Evolutionary conservation across 257 asterid species (phyloP), one percentile per base, ranked within the genome.

Genomic region (Cynanchum wilfordii): DNA sequence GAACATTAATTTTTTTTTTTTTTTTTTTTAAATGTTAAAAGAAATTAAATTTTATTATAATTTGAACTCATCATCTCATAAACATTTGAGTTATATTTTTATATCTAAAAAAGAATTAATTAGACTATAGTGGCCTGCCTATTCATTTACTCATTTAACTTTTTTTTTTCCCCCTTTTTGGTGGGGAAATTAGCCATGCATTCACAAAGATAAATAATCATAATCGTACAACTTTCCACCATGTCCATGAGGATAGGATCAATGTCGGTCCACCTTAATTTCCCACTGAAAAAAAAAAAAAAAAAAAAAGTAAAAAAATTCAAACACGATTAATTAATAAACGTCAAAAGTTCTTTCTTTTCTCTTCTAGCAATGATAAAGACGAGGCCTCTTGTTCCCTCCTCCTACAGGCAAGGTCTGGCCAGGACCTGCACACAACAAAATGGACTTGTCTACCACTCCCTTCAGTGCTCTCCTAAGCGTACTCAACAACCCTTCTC

Each of bases 311-410:
- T 4, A 8, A 0, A 54, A 58, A 42, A 66, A 54, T 47, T 27
- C 68, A 67, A 68, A 57, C 17, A 47, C 2, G 8, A 57, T 55
- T 64, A 66, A 30, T 15, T 57, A 60, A 65, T 44, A 16, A 68
- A n/a, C 29, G 55, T 70, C 54, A 71, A 30, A 65, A 19, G 51
- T 68, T 77, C 66, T 42, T 42, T 40, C 10, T 40, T 73, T 77
- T 72, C 7, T 40, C 6, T 6, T 73, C 74, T 72, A 74, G 38
- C 60, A 49, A 13, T 83, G 95, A 86, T 84, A 87, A 82, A 82
- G 89, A 87, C 96, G 96, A 71, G 92, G 85, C 62, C 96, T 87
- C 72, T 91, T 91, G 76, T 70, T 81, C 30, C 88, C 90, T 83
- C 88, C 90, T 83, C 47, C 47, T 7, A 42, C 11, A 42, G 85